Evolutionary conservation across 2,329 filamentous ascomycete species (phyloP).

Genomic region (Aspergillus luchuensis): DNA sequence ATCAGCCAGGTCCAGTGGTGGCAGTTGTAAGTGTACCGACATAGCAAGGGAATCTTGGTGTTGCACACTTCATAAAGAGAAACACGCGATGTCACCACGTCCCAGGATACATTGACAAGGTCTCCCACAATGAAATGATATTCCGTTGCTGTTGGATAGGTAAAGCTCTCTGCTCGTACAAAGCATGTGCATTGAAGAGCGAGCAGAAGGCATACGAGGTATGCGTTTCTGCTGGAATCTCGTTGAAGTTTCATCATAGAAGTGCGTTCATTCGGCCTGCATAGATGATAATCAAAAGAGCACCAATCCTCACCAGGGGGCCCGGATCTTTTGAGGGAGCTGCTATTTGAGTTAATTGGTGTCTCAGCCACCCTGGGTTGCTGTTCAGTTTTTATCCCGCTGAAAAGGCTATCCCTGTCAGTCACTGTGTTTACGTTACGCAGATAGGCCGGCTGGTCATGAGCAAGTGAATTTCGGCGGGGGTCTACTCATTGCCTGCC

Average conservation of each 20-base stretch:
- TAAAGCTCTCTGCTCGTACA: not conserved
- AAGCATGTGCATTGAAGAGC: not conserved
- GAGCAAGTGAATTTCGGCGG: not conserved
- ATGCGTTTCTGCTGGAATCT: not conserved
- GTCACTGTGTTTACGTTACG: not conserved
- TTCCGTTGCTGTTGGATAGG: not conserved
- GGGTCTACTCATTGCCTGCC: not conserved
- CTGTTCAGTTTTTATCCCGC: not conserved
- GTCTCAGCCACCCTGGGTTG: not conserved
- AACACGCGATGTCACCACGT: slow-evolving; percentile 8
- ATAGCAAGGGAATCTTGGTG: not conserved
- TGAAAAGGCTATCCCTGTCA: not conserved
- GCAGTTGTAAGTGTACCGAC: not conserved
- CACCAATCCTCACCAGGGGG: not conserved
- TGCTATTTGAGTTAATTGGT: not conserved
- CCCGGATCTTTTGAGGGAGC: not conserved
- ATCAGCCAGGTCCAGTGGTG: not conserved
- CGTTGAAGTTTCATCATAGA: not conserved
- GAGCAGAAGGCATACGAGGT: not conserved
- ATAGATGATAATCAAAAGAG: not conserved
- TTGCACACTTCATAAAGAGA: slow-evolving; percentile 7
- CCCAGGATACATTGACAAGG: slow-evolving; percentile 12
- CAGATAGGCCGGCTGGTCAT: not conserved
- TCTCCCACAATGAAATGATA: slow-evolving; percentile 7
- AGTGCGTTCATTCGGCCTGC: not conserved